Conservation (phyloP, 331 rosid species). For the Ulmus americana region DNA sequence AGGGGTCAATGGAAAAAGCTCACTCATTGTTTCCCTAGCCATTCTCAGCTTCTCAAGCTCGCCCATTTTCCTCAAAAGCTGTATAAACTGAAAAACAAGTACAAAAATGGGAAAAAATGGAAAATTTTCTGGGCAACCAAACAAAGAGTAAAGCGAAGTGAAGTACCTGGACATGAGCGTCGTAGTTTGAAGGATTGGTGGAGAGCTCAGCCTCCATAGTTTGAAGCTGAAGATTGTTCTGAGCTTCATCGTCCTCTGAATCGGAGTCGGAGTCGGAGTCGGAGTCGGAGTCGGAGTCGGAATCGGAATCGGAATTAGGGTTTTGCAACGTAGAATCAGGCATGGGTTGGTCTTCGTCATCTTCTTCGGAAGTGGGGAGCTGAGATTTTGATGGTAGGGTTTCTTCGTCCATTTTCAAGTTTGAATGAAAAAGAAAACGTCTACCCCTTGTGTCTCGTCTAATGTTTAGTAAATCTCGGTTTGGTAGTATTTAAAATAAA, state of each 20-base stretch:
- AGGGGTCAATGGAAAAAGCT: conserved; percentile 64
- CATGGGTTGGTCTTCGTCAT: conserved; percentile 33
- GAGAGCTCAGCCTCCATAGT: conserved; percentile 55
- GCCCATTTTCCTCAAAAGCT: conserved; percentile 59
- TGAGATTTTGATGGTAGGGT: conserved; percentile 25
- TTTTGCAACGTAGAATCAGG: conserved; percentile 24
- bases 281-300: conserved; percentile 42
- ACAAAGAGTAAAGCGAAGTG: not conserved
- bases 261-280: conserved; percentile 38
- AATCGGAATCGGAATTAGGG: conserved; percentile 35
- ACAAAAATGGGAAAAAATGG: not conserved
- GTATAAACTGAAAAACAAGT: conserved; percentile 43
- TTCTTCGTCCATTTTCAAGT: conserved; percentile 39
- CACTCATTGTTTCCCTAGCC: conserved; percentile 79
- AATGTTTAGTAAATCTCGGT: too few relatives aligned
- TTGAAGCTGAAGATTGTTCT: conserved; percentile 50
- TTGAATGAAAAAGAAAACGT: not conserved
- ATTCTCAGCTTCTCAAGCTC: conserved; percentile 59
- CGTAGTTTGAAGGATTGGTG: conserved; percentile 41
- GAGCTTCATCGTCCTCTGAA: conserved; percentile 57
- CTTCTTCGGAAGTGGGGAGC: conserved; percentile 5
- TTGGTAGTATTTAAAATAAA: too few relatives aligned
- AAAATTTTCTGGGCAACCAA: conserved; percentile 2
- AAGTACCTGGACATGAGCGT: conserved; percentile 37
- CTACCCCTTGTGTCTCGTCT: too few relatives aligned